Conservation (phyloP, 768 basidiomycete species). For the Kwoniella dejecticola region DNA sequence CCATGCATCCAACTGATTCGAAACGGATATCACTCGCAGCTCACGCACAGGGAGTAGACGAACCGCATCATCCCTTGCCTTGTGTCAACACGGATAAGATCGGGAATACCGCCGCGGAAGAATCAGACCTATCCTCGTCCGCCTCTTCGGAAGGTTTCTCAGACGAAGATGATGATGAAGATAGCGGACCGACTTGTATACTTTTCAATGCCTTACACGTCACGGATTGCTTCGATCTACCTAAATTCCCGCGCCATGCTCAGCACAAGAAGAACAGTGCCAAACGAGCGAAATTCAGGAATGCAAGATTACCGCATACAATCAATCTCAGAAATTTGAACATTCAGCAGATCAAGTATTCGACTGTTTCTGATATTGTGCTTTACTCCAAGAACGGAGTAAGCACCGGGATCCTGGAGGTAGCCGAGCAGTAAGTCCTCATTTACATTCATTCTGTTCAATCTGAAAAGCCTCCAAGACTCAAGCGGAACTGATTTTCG, state of each 20-base stretch:
- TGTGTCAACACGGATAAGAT: conserved; percentile 12
- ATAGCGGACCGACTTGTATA: conserved; percentile 34
- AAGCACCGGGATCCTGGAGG: conserved; percentile 42
- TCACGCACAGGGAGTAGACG: conserved; percentile 26
- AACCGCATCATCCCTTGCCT: conserved; percentile 29
- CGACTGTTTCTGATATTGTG: conserved; percentile 55
- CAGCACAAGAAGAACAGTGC: not conserved
- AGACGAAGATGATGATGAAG: conserved; percentile 25
- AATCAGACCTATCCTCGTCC: conserved; percentile 2
- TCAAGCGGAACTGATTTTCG: not conserved
- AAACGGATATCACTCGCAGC: conserved; percentile 34
- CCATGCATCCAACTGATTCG: conserved; percentile 49
- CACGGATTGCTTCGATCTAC: conserved; percentile 45
- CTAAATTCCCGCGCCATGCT: conserved; percentile 6
- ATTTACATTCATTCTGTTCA: no score
- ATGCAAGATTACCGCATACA: conserved; percentile 41
- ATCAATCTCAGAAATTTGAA: conserved; percentile 54
- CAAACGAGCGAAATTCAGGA: conserved; percentile 32
- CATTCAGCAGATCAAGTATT: conserved; percentile 56
- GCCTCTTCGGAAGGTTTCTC: conserved; percentile 15
- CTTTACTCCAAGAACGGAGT: conserved; percentile 47
- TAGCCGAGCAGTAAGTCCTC: conserved; percentile 49
- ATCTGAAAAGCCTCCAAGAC: no score
- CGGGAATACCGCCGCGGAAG: conserved; percentile 4
- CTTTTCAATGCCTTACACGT: conserved; percentile 47